These are phyloP conservation scores for Fagus sylvatica DNA, from an alignment of 306 rosid species.

Conservation along the genomic window DNA sequence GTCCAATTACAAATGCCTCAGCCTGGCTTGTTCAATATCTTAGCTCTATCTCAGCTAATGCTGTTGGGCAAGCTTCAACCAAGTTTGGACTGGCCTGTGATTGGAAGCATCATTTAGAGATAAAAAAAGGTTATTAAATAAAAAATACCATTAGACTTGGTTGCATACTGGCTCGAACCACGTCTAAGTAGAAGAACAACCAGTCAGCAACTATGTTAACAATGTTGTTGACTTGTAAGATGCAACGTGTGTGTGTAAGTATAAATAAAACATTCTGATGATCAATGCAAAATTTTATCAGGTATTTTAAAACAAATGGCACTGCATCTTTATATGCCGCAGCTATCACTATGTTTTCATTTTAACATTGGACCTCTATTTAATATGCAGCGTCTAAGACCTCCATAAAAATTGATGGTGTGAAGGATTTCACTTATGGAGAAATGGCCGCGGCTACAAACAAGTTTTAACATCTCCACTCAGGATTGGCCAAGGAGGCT, in stretches of 20 bases:
- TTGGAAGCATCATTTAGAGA: neutral
- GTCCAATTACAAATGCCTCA: neutral
- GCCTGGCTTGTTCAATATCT: slow-evolving; percentile 1
- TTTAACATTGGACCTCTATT: slow-evolving; percentile 14
- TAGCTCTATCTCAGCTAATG: neutral
- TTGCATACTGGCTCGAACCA: no score
- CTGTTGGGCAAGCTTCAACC: neutral
- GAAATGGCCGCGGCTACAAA: slow-evolving; percentile 71
- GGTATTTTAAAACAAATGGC: slow-evolving; percentile 27
- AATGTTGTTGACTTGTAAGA: neutral
- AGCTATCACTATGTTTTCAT: neutral
- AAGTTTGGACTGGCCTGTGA: neutral
- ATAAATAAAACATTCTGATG: neutral
- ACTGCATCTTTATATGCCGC: neutral
- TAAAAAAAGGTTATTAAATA: no score
- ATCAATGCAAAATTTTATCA: neutral
- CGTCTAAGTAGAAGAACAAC: neutral
- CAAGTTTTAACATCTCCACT: slow-evolving; percentile 54
- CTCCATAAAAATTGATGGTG: slow-evolving; percentile 67
- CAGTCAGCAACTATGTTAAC: neutral
- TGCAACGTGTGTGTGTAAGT: neutral
- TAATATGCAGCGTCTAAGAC: slow-evolving; percentile 57
- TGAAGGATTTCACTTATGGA: slow-evolving; percentile 65
- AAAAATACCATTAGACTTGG: neutral
- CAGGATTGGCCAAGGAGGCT: slow-evolving; percentile 92